Base-by-base conservation (phyloP, 108 stramenopile genomes). In the Cyclostephanos invisitatus region DNA sequence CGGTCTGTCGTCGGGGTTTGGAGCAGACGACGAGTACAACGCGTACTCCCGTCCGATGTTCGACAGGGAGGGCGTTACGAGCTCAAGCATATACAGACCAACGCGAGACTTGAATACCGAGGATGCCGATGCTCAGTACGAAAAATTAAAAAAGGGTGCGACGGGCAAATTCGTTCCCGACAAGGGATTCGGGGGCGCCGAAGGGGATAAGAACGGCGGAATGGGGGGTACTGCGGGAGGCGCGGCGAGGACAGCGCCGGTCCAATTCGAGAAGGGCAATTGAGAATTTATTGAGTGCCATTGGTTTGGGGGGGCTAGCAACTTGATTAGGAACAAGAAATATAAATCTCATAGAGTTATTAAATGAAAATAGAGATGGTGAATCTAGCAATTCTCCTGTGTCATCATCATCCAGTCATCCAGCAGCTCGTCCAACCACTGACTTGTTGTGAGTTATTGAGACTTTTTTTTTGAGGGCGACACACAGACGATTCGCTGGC, bases 21-120 rank as follows among this genome's bases (percentile, higher is more conserved):
- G 99, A 4, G 92, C 84, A 5, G 98, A 98, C n/a, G 98, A 97
- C 64, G 99, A 97, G 27, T 98, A 99, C 88, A 97, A 96, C 74
- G 84, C 91, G 11, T 99, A 98, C 79, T 83, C 81, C 46, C 91
- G 94, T 75, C 96, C 99, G 14, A 74, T 98, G 82, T 96, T 98
- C 76, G 95, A 91, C 77, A 80, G 95, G 15, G 84, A 91, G 64
- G 93, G 91, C 5, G 96, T 88, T 6, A 77, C 89, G 3, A 91
- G 90, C 46, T 77, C 84, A 29, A 88, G 88, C 55, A 97, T 99
- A 62, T 99, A 99, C 77, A 70, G 95, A 18, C 97, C 98, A 5
- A 96, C 91, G 7, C 60, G 91, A 35, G 94, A 87, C 32, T 89
- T 86, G 64, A 83, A 78, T 54, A 83, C 71, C 35, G 75, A 86